Conservation (phyloP, 2,329 filamentous ascomycete species). For the Phyllosticta citribraziliensis region DNA sequence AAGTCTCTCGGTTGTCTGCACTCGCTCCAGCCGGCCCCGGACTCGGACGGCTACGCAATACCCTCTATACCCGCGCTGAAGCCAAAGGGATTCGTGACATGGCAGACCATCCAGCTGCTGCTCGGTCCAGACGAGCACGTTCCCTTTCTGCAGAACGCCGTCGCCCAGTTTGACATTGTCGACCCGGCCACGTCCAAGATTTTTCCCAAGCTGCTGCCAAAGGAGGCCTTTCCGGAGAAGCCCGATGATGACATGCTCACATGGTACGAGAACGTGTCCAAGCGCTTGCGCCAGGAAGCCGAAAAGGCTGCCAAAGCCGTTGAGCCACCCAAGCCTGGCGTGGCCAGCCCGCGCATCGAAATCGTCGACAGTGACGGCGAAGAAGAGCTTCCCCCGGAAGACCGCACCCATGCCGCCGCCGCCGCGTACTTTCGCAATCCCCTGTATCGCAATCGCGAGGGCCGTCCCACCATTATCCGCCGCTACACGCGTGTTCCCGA, state of each 20-base stretch:
- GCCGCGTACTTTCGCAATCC: slow-evolving; percentile 42
- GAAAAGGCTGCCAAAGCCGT: slow-evolving; percentile 27
- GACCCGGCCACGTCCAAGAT: slow-evolving; percentile 54
- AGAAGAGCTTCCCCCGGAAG: slow-evolving; percentile 31
- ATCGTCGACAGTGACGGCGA: slow-evolving; percentile 25
- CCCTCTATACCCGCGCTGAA: slow-evolving; percentile 79
- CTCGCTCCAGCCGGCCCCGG: slow-evolving; percentile 61
- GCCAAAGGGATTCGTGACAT: slow-evolving; percentile 74
- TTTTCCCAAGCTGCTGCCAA: slow-evolving; percentile 54
- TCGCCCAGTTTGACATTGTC: slow-evolving; percentile 64
- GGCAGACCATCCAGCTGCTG: slow-evolving; percentile 85
- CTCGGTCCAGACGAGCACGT: slow-evolving; percentile 83
- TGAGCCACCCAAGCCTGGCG: slow-evolving; percentile 20
- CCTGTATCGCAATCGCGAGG: slow-evolving; percentile 36
- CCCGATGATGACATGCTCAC: slow-evolving; percentile 71
- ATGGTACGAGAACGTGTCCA: slow-evolving; percentile 75
- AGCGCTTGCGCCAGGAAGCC: slow-evolving; percentile 57
- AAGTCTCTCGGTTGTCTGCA: slow-evolving; percentile 86
- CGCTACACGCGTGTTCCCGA: slow-evolving; percentile 22
- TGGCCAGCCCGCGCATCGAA: slow-evolving; percentile 14
- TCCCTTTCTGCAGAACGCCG: slow-evolving; percentile 69
- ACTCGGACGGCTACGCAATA: slow-evolving; percentile 56
- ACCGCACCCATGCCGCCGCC: slow-evolving; percentile 27
- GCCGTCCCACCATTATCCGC: slow-evolving; percentile 34
- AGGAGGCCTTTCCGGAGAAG: slow-evolving; percentile 58